Conservation (phyloP, 306 rosid species). For the Trifolium pratense region DNA sequence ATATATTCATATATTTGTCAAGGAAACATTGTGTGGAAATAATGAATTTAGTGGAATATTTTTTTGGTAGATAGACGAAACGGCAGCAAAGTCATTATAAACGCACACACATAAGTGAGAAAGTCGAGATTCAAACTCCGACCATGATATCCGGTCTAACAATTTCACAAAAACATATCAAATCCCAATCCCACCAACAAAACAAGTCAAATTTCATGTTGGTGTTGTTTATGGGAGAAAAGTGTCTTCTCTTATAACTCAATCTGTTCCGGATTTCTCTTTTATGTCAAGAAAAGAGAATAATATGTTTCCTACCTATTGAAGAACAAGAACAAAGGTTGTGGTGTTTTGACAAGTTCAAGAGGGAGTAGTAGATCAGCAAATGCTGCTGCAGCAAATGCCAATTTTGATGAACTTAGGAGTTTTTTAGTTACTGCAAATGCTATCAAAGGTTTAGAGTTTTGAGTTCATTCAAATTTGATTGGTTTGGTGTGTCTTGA, state of each 20-base stretch:
- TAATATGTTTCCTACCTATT: constrained; percentile 36
- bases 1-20: background rate
- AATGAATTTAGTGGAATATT: no score
- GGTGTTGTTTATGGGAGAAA: constrained; percentile 42
- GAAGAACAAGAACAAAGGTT: constrained; percentile 49
- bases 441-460: no score
- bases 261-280: constrained; percentile 90
- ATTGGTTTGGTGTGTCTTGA: no score
- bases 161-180: constrained; percentile 23
- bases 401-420: constrained; percentile 70
- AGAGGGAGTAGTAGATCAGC: constrained; percentile 81
- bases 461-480: no score
- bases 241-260: constrained; percentile 68
- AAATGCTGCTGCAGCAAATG: constrained; percentile 71
- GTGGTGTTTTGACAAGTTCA: constrained; percentile 53
- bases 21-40: background rate
- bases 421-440: no score
- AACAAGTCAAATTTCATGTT: constrained; percentile 67
- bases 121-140: no score
- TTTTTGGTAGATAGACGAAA: no score
- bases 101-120: no score
- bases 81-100: no score
- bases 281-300: constrained; percentile 78
- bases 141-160: no score
- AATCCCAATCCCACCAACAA: constrained; percentile 54